Base-by-base conservation (phyloP, 73 alveolate species). In the Symbiodinium pilosum region DNA sequence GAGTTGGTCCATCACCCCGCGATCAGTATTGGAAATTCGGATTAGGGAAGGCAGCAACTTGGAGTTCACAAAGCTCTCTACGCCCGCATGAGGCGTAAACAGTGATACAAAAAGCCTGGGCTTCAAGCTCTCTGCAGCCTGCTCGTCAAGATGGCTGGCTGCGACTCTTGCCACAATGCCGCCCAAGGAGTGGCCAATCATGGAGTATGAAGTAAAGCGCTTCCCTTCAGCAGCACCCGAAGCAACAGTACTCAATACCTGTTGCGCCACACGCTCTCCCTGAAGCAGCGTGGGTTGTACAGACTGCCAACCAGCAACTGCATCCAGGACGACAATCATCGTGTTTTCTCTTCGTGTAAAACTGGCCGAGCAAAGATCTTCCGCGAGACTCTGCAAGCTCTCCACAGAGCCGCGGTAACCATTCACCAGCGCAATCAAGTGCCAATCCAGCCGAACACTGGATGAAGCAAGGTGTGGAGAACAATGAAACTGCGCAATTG, bases 141-240 rank as follows among this genome's bases (percentile, higher is more conserved):
- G 30, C 12, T 26, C 28, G 43, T 64, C 97, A n/a, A 91, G 3
- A 9, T 69, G 54, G 30, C 34, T 54, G 2, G 97, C 89, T 12
- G 54, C 51, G n/a, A 68, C 75, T 4, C 97, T 59, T 36, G 89
- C 97, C 54, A 91, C 97, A 20, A 91, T 32, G 54, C 97, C 97
- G 30, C 97, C 97, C 77, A 91, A 12, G 24, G 97, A 91, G 51
- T 91, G 97, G 21, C 97, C 97, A 26, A 91, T 68, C 52, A 91
- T n/a, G 56, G 97, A 69, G 40, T 91, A 91, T 34, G 89, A 68
- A 20, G 97, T 26, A 43, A 69, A 69, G 7, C 11, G 18, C 9
- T 81, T 68, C 38, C 44, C 43, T 41, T 91, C 41, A 16, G 36
- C 43, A 24, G 47, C 43, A 71, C 11, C 43, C 73, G 68, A 7